Conservation (phyloP, 2,329 filamentous ascomycete species). For the Nannizziopsis barbatae region DNA sequence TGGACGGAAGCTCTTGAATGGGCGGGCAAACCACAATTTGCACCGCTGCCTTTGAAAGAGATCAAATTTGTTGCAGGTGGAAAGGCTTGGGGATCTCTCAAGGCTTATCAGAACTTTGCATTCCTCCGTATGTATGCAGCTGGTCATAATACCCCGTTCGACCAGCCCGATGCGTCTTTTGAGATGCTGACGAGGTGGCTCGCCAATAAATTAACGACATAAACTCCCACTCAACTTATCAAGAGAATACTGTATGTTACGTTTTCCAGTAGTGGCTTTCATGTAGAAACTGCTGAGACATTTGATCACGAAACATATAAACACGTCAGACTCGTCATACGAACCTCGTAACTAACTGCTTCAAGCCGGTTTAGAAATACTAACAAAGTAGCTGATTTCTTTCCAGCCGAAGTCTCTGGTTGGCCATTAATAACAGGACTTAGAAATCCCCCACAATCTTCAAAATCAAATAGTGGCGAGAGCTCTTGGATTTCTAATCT, state of each 20-base stretch:
- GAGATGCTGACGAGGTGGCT: constrained; percentile 96
- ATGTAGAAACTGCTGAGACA: background rate
- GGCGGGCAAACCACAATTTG: constrained; percentile 3
- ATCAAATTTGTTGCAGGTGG: constrained; percentile 46
- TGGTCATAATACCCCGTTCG: constrained; percentile 95
- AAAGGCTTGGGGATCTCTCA: constrained; percentile 41
- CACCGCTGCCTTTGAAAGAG: constrained; percentile 59
- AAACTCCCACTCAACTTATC: too few species aligned
- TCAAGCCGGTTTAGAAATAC: too few species aligned
- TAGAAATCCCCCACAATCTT: too few species aligned
- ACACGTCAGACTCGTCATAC: background rate
- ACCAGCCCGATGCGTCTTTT: constrained; percentile 79
- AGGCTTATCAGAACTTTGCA: constrained; percentile 83
- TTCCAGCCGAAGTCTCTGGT: too few species aligned
- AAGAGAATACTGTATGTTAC: too few species aligned
- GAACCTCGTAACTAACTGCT: too few species aligned
- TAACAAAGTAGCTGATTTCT: too few species aligned
- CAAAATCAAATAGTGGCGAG: too few species aligned
- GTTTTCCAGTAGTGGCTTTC: background rate
- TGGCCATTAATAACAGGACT: too few species aligned
- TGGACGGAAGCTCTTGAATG: constrained; percentile 57
- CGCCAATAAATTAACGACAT: constrained; percentile 4
- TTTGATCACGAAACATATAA: background rate
- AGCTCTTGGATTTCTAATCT: too few species aligned
- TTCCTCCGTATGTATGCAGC: constrained; percentile 80